phyloP scores from a whole-genome alignment of 1,284 basidiomycete genomes.

The Hemileia vastatrix region DNA sequence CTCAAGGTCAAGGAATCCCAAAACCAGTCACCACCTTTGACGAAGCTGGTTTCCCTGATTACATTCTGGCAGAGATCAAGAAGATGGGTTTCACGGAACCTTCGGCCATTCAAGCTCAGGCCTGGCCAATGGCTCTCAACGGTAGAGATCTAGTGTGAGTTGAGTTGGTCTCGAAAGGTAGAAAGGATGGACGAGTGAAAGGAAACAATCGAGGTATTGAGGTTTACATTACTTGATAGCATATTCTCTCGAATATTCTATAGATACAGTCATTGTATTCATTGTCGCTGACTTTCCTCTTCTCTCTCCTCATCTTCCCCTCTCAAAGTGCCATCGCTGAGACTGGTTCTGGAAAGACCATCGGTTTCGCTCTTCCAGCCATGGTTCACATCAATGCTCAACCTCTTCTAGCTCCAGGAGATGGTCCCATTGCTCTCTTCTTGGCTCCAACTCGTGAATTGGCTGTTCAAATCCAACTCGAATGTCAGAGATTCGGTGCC shows the following conservation, averaged over 20 bases:
- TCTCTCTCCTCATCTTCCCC: background rate
- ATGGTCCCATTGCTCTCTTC: constrained; percentile 44
- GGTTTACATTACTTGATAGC: too few species aligned
- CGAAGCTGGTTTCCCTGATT: constrained; percentile 42
- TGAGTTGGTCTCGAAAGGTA: too few species aligned
- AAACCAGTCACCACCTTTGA: constrained; percentile 43
- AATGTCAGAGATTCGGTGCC: constrained; percentile 41
- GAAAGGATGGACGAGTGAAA: too few species aligned
- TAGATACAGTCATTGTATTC: too few species aligned
- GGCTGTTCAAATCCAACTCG: constrained; percentile 45
- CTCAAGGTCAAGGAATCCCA: constrained; percentile 36
- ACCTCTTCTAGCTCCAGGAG: constrained; percentile 41
- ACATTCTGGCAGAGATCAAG: constrained; percentile 39
- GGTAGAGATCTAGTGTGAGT: constrained; percentile 43
- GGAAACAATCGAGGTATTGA: too few species aligned
- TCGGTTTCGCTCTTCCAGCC: constrained; percentile 41
- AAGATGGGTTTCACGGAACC: constrained; percentile 42
- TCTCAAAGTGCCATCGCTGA: background rate
- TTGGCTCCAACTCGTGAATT: constrained; percentile 45
- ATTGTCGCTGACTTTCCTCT: too few species aligned
- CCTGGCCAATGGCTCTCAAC: constrained; percentile 48
- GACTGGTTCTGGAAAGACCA: constrained; percentile 36
- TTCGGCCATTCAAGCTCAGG: constrained; percentile 44
- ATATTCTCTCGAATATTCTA: too few species aligned
- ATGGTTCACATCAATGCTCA: constrained; percentile 46